Base-by-base conservation (phyloP, 805 yeast genomes). In the Starmerella floricola region DNA sequence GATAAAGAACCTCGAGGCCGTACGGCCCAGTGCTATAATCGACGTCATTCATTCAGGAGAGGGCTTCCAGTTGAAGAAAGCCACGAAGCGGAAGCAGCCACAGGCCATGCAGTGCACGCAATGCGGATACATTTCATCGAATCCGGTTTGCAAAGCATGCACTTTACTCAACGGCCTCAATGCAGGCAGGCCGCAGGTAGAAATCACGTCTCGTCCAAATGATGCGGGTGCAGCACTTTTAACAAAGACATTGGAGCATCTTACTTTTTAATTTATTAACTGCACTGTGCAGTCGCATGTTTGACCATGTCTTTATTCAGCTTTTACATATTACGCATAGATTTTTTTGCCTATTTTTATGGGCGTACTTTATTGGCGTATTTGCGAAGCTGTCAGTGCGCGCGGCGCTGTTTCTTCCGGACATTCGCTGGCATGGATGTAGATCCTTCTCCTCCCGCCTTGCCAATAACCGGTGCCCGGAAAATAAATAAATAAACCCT, bases 1-100 rank as follows among this genome's bases (percentile, higher is more conserved):
- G 21, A 76, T 91, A 69, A 91, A 91, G 62, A 82, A 85, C 50
- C 64, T 91, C 32, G 98, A 91, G 58, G 74, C 88, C 3, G 77
- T 87, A 1, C 71, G 96, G 53, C 95, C 98, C 13, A 78, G 91
- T 29, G 80, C 95, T 55, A 91, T 91, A 43, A 74, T 91, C 59
- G 99, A 91, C 62, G 83, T 91, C 41, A 91, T 91, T 26, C 81
- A 82, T 51, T 82, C 94, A 50, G 98, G 99, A 28, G 98, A 91
- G 62, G 41, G 49, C 24, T 45, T 55, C 39, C 34, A 35, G 35
- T 39, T 47, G 28, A 34, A 41, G 19, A 20, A 38, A 31, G 58
- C 33, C 28, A 42, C 48, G 23, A 38, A 33, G 37, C 45, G 16
- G 34, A 40, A 43, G 34, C 49, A 53, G 41, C 41, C 55, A 8